Percentiles rank a stretch among this genome's conserved stretches.
Conservation (phyloP, 441 rosid genomes). For the Pelargonium exstipulatum region DNA sequence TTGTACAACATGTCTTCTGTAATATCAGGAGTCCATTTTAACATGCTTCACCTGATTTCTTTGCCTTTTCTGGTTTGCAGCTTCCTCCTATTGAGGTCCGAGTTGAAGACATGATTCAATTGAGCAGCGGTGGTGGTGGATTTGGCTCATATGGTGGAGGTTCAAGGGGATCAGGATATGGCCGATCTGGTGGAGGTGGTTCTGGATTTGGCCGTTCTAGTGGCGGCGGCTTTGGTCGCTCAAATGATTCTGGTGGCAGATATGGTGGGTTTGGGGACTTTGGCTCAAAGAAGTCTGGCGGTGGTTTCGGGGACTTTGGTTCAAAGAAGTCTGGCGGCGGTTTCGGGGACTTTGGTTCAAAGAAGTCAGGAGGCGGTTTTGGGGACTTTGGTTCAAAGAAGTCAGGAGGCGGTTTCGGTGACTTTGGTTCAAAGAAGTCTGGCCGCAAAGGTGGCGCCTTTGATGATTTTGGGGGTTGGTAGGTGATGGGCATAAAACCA, state of each 20-base stretch:
- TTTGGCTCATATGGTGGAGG: constrained; percentile 40
- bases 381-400: constrained; percentile 38
- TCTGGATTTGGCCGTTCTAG: constrained; percentile 40
- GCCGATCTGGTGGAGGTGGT: constrained; percentile 35
- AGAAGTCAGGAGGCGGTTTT: background rate
- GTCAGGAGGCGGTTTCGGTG: constrained; percentile 29
- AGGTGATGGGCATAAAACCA: too few species aligned
- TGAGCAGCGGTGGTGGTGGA: constrained; percentile 35
- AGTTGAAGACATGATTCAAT: constrained; percentile 39
- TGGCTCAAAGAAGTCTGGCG: constrained; percentile 12
- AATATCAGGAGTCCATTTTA: background rate
- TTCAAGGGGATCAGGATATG: constrained; percentile 35
- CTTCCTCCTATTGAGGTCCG: constrained; percentile 66
- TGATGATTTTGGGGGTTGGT: constrained; percentile 21
- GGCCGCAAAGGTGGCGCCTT: constrained; percentile 20
- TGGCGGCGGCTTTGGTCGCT: constrained; percentile 38
- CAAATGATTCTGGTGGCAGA: constrained; percentile 35
- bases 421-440: constrained; percentile 27
- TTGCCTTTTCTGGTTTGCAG: constrained; percentile 27
- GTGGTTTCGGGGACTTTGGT: constrained; percentile 30
- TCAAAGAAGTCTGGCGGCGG: constrained; percentile 4
- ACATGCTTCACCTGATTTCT: background rate
- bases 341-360: constrained; percentile 34
- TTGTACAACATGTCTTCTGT: too few species aligned
- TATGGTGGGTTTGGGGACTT: constrained; percentile 27